Evolutionary conservation across 2,329 filamentous ascomycete species (phyloP), one percentile per base, ranked within the genome.

Genomic region (Paracamarosporium sp.): DNA sequence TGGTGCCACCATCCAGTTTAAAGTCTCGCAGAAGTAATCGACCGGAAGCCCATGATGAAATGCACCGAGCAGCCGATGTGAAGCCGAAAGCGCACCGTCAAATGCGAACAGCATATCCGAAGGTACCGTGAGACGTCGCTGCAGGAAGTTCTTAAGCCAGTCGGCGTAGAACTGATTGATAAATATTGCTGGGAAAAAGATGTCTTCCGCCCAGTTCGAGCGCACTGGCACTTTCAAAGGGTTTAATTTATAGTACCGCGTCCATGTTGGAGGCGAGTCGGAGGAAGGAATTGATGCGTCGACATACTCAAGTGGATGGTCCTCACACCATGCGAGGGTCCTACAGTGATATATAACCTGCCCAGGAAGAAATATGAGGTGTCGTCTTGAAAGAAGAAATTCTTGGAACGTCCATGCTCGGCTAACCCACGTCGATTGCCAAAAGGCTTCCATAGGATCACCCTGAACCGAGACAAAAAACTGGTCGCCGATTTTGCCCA

Each of bases 401-500:
- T 62, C 57, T 28, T 60, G 60, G 20, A 55, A 60, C 20, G 60
- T 57, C 57, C 60, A 60, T 12, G 50, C 60, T 13, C 54, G 57
- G 11, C 45, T 45, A 22, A 44, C 40, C 57, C 57, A 60, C 15
- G 27, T 54, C 3, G 44, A 55, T 6, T 22, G 4, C 45, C 51
- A 51, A 44, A 53, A 61, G 4, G 28, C 15, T 2, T 22, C 20
- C 40, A 56, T 45, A n/a, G 54, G 47, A 27, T 56, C 54, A 31
- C 47, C 9, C 2, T 31, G 27, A 17, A 56, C 3, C 3, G 48
- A 56, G 8, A 52, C 47, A 35, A 50, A 56, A 17, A 45, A 53
- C 28, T 56, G 47, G 28, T 31, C 47, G 1, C 48, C 48, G 11
- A 57, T 51, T 20, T 56, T 45, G 9, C 44, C 50, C 13, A 55